Evolutionary conservation across 2,329 filamentous ascomycete species (phyloP).

Genomic region (Penicillium freii): DNA sequence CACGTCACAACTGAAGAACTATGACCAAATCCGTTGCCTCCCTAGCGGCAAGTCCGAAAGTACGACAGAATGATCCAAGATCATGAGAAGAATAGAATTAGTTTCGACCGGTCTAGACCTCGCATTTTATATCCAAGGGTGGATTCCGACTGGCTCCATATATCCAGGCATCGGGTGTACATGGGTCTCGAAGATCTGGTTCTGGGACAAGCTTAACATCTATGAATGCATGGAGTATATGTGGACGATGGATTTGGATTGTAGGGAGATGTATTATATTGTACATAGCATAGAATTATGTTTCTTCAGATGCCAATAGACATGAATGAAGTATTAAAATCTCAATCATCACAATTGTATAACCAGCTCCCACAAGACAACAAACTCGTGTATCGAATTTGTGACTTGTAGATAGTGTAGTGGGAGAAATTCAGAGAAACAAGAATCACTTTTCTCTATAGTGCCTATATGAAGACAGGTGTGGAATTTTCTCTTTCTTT

Average conservation of each 20-base stretch:
- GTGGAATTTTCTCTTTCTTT: constrained; percentile 1
- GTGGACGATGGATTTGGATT: not conserved
- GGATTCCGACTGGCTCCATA: not conserved
- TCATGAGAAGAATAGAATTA: not conserved
- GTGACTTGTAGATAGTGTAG: not conserved
- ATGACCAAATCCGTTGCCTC: not conserved
- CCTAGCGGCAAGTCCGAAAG: not conserved
- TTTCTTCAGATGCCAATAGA: not conserved
- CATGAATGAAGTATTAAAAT: not conserved
- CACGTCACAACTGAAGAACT: not conserved
- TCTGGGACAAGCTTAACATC: not conserved
- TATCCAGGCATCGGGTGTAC: not conserved
- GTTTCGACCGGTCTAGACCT: constrained; percentile 6
- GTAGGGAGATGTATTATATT: not conserved
- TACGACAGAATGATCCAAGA: constrained; percentile 5
- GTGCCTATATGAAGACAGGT: constrained; percentile 1
- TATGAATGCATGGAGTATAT: not conserved
- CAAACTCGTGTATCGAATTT: too few species aligned
- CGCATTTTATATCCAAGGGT: not conserved
- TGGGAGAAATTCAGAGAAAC: not conserved
- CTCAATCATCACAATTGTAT: not conserved
- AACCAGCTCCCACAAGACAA: not conserved
- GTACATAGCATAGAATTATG: not conserved
- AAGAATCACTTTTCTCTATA: constrained; percentile 12
- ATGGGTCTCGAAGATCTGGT: not conserved